Base-by-base conservation (phyloP, 2,329 filamentous ascomycete genomes). In the Epichloe gansuensis region DNA sequence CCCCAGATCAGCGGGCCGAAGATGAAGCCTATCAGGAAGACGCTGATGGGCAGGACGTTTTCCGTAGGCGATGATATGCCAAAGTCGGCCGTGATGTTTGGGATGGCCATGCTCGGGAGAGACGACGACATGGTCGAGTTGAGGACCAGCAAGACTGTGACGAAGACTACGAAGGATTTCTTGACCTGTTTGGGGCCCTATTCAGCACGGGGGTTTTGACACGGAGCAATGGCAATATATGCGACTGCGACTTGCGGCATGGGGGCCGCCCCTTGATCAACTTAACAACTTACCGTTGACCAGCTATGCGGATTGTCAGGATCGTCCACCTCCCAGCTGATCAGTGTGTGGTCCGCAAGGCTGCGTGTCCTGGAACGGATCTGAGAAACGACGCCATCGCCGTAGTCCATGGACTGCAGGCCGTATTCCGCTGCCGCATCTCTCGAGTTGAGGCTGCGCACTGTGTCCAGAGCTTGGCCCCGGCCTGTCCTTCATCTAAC, bases 111-210 rank as follows among this genome's bases (percentile, higher is more conserved):
- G 52, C 80, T 80, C 1, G 83, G 81, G 5, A 88, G 70, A 0
- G 81, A 73, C 43, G 78, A 84, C 1, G 78, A 79, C 67, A 87
- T 78, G 9, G 83, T 86, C 28, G 77, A 81, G 64, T 88, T 88
- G 62, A 85, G 71, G 44, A 86, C 81, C 51, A 76, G 72, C 56
- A 77, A 63, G 67, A 81, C 79, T 1, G 76, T 75, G 0, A 77
- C 72, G 28, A 78, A 60, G 2, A 83, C 61, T 5, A 86, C 72
- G 39, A 70, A 67, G 2, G 67, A 57, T 61, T 86, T 86, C 58
- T 73, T 79, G 48, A 58, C 59, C 75, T 82, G 56, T 13, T 21
- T 3, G 11, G 4, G 15, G 6, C 23, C 23, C 17, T 23, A n/a
- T 12, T 12, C 44, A 13, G 35, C 35, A n/a, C 23, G n/a, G 28